Percentiles rank a stretch among this genome's conserved stretches.
These are phyloP conservation scores for Penicillium silybi DNA, from an alignment of 495 filamentous ascomycete genomes.

Conservation along the genomic window DNA sequence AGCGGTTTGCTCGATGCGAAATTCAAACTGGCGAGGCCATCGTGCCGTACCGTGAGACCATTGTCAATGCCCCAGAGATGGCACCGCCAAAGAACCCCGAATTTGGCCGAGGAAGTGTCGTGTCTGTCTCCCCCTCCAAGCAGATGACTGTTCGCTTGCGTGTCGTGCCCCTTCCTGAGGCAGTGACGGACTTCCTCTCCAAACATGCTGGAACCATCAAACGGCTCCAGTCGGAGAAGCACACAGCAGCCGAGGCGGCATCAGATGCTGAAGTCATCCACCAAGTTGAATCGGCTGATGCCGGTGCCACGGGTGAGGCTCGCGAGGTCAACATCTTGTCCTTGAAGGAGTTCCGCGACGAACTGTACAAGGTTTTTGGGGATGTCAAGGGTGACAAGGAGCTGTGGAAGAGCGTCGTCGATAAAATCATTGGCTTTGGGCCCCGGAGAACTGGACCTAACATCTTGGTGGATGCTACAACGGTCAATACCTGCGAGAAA, in stretches of 20 bases:
- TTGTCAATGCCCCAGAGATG: constrained; percentile 85
- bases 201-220: constrained; percentile 79
- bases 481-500: constrained; percentile 65
- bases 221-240: constrained; percentile 66
- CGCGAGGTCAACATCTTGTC: constrained; percentile 54
- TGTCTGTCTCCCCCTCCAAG: constrained; percentile 74
- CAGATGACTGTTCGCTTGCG: constrained; percentile 74
- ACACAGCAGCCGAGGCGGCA: constrained; percentile 39
- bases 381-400: constrained; percentile 61
- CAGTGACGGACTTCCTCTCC: constrained; percentile 79
- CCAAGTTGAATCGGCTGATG: constrained; percentile 29
- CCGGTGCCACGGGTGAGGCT: constrained; percentile 46
- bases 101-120: constrained; percentile 77
- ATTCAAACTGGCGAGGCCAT: constrained; percentile 93
- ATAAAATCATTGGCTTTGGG: constrained; percentile 85
- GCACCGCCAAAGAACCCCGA: constrained; percentile 80
- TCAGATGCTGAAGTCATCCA: constrained; percentile 31
- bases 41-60: constrained; percentile 92
- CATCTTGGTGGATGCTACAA: constrained; percentile 80
- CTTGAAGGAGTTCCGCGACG: constrained; percentile 68
- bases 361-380: constrained; percentile 63
- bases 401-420: constrained; percentile 70
- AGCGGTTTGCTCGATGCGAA: constrained; percentile 91
- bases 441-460: constrained; percentile 84
- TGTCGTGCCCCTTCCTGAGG: constrained; percentile 72